phyloP scores from a whole-genome alignment of 2,329 filamentous ascomycete species.

The Hysterium pulicare region DNA sequence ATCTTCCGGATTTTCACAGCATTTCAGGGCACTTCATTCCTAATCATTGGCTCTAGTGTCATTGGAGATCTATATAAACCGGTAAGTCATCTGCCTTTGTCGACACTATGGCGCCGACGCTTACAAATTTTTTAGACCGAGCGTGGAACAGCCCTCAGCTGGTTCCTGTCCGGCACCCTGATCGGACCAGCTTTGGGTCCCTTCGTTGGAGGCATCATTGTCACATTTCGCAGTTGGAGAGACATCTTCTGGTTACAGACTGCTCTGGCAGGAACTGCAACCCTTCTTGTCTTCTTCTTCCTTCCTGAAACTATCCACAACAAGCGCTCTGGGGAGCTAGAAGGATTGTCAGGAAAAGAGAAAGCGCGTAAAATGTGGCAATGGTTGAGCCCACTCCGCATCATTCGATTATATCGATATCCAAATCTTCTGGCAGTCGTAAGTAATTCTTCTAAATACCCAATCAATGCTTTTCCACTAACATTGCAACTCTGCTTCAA shows the following conservation, averaged over 20 bases:
- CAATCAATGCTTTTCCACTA: neutral
- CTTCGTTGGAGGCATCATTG: conserved; percentile 72
- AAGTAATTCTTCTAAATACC: too few species aligned
- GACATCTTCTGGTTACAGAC: conserved; percentile 76
- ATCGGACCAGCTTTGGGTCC: conserved; percentile 63
- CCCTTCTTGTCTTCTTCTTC: conserved; percentile 60
- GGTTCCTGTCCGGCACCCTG: conserved; percentile 68
- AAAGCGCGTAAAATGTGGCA: conserved; percentile 56
- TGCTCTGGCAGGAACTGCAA: conserved; percentile 60
- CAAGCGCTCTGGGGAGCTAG: conserved; percentile 60
- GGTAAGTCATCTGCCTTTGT: conserved; percentile 13
- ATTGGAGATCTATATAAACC: conserved; percentile 58
- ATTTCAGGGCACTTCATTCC: conserved; percentile 71
- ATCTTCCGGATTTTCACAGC: conserved; percentile 72
- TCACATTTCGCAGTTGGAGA: conserved; percentile 70
- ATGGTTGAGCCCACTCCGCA: conserved; percentile 65
- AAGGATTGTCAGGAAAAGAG: conserved; percentile 48
- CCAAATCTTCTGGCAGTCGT: conserved; percentile 59
- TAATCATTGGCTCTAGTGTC: conserved; percentile 67
- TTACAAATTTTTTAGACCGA: conserved; percentile 58
- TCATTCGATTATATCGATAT: conserved; percentile 63
- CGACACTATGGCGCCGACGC: conserved; percentile 6
- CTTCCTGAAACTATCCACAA: conserved; percentile 71
- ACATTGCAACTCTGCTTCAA: neutral
- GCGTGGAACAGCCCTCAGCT: conserved; percentile 68